These are phyloP conservation scores for Fusarium sp. DNA, from an alignment of 2,329 filamentous ascomycete genomes.

Conservation along the genomic window DNA sequence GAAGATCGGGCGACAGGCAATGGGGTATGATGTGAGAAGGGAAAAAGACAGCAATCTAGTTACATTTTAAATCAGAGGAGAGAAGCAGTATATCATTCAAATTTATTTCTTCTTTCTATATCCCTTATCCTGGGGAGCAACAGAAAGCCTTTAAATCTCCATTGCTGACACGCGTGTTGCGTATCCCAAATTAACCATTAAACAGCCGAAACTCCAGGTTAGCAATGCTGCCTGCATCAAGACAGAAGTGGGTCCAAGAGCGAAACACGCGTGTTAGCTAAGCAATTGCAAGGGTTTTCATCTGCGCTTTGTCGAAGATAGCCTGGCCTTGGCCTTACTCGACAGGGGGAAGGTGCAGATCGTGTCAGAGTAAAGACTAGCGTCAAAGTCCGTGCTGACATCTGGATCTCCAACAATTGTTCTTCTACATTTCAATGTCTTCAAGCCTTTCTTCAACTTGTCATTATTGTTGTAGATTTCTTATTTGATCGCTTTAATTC, in stretches of 20 bases:
- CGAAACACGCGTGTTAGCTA: slow-evolving; percentile 37
- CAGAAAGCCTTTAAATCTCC: accelerated
- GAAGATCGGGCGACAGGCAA: no score
- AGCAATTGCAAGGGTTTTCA: accelerated
- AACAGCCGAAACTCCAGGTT: neutral
- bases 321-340: neutral
- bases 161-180: slow-evolving; percentile 38
- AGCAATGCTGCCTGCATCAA: neutral
- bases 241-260: neutral
- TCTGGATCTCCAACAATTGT: neutral
- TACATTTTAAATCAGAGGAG: no score
- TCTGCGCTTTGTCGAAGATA: accelerated
- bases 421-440: neutral
- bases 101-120: neutral
- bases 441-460: neutral
- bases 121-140: neutral
- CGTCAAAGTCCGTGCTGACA: neutral
- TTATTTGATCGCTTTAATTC: no score
- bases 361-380: neutral
- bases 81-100: accelerated
- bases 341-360: neutral
- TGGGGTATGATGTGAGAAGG: no score
- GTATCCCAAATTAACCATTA: neutral
- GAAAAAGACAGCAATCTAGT: no score
- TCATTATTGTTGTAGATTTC: no score